Percentiles rank a stretch among this genome's conserved stretches.
Conservation (phyloP, 371 early-diverging fungal species). For the Chytridium lagenaria region DNA sequence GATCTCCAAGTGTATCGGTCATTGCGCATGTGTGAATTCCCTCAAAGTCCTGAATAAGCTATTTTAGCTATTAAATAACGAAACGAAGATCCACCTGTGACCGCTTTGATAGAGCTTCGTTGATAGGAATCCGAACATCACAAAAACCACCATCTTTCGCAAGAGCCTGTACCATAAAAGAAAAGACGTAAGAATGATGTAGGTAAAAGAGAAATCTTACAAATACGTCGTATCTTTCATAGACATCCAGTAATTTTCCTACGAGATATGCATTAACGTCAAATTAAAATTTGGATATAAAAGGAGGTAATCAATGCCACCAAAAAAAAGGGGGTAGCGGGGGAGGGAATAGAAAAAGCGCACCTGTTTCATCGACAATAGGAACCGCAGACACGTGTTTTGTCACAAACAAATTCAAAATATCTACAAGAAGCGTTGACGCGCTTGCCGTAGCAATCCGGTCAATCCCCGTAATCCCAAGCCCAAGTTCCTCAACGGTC, state of each 20-base stretch:
- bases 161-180: constrained; percentile 5
- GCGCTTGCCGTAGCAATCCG: constrained; percentile 69
- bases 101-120: constrained; percentile 80
- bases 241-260: constrained; percentile 86
- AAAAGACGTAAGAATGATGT: neutral
- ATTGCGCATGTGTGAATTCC: constrained; percentile 92
- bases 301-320: no score
- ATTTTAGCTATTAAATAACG: neutral
- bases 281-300: no score
- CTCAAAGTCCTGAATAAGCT: constrained; percentile 71
- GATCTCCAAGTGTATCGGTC: constrained; percentile 82
- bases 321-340: no score
- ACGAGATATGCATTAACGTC: no score
- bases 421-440: constrained; percentile 79
- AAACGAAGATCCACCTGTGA: constrained; percentile 63
- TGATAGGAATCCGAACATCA: constrained; percentile 83
- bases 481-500: constrained; percentile 60
- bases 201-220: constrained; percentile 53
- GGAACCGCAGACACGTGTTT: constrained; percentile 89
- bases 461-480: constrained; percentile 81
- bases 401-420: constrained; percentile 87
- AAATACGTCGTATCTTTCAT: constrained; percentile 93
- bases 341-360: no score
- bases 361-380: constrained; percentile 72
- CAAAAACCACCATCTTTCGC: constrained; percentile 67